Base-by-base conservation (phyloP, 148 eudicot genomes). In the Selenicereus undatus region DNA sequence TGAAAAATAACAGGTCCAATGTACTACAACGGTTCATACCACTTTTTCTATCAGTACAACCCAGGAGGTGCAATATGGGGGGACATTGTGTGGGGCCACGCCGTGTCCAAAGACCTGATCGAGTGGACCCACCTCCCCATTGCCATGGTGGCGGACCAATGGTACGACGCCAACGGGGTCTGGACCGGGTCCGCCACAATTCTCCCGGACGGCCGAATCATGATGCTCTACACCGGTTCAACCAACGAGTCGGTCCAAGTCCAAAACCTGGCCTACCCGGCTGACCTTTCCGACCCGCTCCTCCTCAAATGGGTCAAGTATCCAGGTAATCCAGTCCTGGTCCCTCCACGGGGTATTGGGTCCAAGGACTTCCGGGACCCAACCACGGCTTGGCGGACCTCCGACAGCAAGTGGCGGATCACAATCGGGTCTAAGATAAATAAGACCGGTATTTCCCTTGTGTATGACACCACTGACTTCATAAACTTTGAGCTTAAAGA, bases 111-210 rank as follows among this genome's bases (percentile, higher is more conserved):
- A 52, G 98, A 94, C 84, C 87, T 92, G n/a, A 86, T 94, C 69
- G 75, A 83, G 10, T 94, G 98, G 98, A 75, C 56, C 60, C 90
- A 92, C 77, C 93, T 94, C 58, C 97, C 98, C 1, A 60, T 86
- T 0, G 97, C 97, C 75, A 86, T 94, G 93, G 86, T 81, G 3
- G 84, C 89, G 1, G 94, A 92, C 77, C 84, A 42, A 0, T 90
- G 91, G 89, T 94, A 87, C 30, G 98, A 94, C 82, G 79, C 51
- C 77, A 85, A 89, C 20, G 97, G 98, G 0, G 96, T 92, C n/a
- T 94, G 96, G 97, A 92, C 97, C 0, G 98, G 98, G 1, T 92
- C 97, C 2, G 97, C 98, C 79, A 92, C 98, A 78, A 85, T 87
- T 83, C 89, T 92, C 21, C 90, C 93, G 2, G 89, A 89, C 74